Percentiles rank a stretch among this genome's conserved stretches.
phyloP scores from a whole-genome alignment of 805 yeast species.

The Yamadazyma paraphyllophila region DNA sequence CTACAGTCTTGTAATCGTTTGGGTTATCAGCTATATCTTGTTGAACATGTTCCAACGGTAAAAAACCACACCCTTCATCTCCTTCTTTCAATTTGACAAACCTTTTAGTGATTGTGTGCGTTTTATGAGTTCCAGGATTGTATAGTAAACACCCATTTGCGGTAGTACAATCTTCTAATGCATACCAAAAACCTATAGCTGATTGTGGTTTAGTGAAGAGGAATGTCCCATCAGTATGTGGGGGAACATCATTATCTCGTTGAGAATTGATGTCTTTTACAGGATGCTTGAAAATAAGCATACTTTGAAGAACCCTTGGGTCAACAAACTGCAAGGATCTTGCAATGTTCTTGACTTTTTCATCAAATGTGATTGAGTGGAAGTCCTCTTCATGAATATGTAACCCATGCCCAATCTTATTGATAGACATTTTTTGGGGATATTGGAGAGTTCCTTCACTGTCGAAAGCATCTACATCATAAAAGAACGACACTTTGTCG shows the following conservation, averaged over 20 bases:
- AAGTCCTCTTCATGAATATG: constrained; percentile 58
- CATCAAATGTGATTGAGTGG: constrained; percentile 48
- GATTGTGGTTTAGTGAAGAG: constrained; percentile 68
- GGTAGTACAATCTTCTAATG: constrained; percentile 67
- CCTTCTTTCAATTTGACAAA: constrained; percentile 55
- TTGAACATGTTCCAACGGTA: constrained; percentile 27
- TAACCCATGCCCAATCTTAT: constrained; percentile 78
- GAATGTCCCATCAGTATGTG: constrained; percentile 75
- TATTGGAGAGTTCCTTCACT: constrained; percentile 47
- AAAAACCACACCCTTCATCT: constrained; percentile 57
- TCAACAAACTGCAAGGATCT: constrained; percentile 52
- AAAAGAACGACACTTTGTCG: constrained; percentile 66
- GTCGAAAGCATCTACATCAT: constrained; percentile 70
- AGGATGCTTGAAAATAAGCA: constrained; percentile 80
- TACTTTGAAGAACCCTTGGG: constrained; percentile 72
- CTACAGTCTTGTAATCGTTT: constrained; percentile 47
- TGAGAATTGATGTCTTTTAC: constrained; percentile 14
- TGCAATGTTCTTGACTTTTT: constrained; percentile 51
- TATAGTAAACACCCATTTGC: constrained; percentile 69
- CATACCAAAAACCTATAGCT: constrained; percentile 81
- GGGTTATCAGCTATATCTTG: constrained; percentile 25
- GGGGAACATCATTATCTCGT: constrained; percentile 61
- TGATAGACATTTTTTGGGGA: constrained; percentile 58
- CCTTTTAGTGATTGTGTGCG: constrained; percentile 54
- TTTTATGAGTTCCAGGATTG: constrained; percentile 69